A percentile compares a stretch with the other conserved stretches of the same genome.
phyloP scores from a whole-genome alignment of 2,329 filamentous ascomycete genomes.

The Bertia moriformis region DNA sequence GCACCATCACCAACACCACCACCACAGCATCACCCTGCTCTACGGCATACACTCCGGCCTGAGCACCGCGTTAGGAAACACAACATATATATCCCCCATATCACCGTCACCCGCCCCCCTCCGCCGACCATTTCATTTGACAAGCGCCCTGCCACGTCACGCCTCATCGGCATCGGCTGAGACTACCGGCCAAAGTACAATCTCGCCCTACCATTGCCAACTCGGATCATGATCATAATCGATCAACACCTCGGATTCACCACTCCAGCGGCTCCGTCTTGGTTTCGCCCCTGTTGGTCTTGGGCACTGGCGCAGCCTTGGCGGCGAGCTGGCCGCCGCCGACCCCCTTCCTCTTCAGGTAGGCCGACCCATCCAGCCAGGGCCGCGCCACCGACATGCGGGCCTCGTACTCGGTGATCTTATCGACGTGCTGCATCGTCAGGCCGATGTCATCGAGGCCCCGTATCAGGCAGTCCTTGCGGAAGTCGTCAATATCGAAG shows the following conservation, averaged over 20 bases:
- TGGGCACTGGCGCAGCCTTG: conserved; percentile 59
- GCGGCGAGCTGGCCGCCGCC: conserved; percentile 38
- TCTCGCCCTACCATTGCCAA: not conserved
- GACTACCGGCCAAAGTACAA: too few species aligned
- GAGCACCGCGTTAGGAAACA: too few species aligned
- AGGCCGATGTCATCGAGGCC: conserved; percentile 91
- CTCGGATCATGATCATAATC: too few species aligned
- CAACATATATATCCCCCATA: too few species aligned
- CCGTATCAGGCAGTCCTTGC: conserved; percentile 86
- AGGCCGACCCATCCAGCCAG: conserved; percentile 80
- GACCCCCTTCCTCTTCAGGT: conserved; percentile 47
- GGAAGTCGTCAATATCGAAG: conserved; percentile 84
- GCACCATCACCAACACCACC: too few species aligned
- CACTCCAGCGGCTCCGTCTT: conserved; percentile 80
- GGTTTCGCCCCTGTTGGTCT: conserved; percentile 75
- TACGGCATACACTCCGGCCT: too few species aligned
- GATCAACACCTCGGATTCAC: conserved; percentile 34
- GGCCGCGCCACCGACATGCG: conserved; percentile 66
- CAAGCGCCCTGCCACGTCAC: too few species aligned
- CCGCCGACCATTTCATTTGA: too few species aligned
- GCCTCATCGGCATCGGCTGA: too few species aligned
- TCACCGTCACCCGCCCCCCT: too few species aligned
- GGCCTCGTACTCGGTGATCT: conserved; percentile 72
- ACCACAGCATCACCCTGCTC: too few species aligned
- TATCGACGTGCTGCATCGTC: conserved; percentile 80